phyloP scores from a whole-genome alignment of 805 yeast species.

The Saccharomycopsis olivae region DNA sequence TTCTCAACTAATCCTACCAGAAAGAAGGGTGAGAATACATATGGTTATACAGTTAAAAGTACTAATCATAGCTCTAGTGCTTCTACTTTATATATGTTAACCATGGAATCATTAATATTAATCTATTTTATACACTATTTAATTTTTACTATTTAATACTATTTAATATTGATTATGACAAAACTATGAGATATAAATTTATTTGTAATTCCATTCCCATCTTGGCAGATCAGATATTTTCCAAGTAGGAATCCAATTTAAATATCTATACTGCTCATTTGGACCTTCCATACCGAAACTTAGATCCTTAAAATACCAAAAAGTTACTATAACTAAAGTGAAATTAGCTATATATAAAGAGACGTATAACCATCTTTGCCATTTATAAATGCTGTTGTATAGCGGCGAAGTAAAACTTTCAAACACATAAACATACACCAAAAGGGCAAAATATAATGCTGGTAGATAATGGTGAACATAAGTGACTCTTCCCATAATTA shows the following conservation, averaged over 20 bases:
- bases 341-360: slow-evolving; percentile 27
- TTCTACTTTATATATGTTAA: too few species aligned
- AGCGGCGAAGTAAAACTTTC: slow-evolving; percentile 30
- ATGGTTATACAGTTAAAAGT: too few species aligned
- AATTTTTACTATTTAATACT: too few species aligned
- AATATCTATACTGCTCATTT: slow-evolving; percentile 27
- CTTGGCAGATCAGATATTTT: slow-evolving; percentile 23
- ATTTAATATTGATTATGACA: too few species aligned
- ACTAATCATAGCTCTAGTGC: too few species aligned
- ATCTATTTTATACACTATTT: too few species aligned
- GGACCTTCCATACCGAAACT: slow-evolving; percentile 57
- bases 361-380: slow-evolving; percentile 21
- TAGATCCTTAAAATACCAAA: slow-evolving; percentile 50
- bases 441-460: slow-evolving; percentile 65
- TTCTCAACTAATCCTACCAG: too few species aligned
- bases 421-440: slow-evolving; percentile 40
- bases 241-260: slow-evolving; percentile 42
- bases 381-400: slow-evolving; percentile 14
- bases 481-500: slow-evolving; percentile 74
- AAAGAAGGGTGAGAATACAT: too few species aligned
- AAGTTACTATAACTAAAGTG: slow-evolving; percentile 36
- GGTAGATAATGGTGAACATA: slow-evolving; percentile 80
- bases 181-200: too few species aligned
- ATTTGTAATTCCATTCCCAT: not conserved
- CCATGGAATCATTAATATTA: too few species aligned